These are phyloP conservation scores for Solanum corneliomulleri DNA, from an alignment of 257 asterid species.

Conservation along the genomic window DNA sequence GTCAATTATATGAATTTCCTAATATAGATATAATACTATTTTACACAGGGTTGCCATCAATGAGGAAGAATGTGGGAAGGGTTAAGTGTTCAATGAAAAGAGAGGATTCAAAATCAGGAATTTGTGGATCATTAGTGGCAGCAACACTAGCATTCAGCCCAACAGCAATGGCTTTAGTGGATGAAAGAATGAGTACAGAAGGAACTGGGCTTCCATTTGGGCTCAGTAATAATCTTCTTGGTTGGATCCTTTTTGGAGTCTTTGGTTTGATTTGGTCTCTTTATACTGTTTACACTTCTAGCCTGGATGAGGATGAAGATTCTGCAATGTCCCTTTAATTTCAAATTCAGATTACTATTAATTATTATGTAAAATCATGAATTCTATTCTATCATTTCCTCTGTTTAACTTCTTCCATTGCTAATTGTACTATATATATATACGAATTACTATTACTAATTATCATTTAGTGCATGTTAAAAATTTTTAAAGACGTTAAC, in stretches of 20 bases:
- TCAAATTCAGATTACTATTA: not conserved
- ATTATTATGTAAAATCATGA: too few relatives aligned
- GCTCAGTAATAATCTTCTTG: slow-evolving; percentile 78
- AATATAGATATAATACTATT: not conserved
- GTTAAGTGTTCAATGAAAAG: slow-evolving; percentile 59
- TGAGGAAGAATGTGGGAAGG: slow-evolving; percentile 39
- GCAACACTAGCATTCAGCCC: slow-evolving; percentile 54
- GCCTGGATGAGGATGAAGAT: slow-evolving; percentile 86
- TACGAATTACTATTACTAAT: not conserved
- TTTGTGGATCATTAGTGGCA: slow-evolving; percentile 41
- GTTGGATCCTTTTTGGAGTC: slow-evolving; percentile 73
- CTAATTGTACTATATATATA: not conserved
- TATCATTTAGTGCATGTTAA: not conserved
- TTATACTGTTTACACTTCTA: slow-evolving; percentile 39
- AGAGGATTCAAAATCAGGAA: slow-evolving; percentile 40
- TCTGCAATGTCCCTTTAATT: slow-evolving; percentile 76
- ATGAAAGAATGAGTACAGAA: slow-evolving; percentile 91
- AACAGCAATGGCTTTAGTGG: slow-evolving; percentile 82
- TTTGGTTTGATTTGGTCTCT: slow-evolving; percentile 77
- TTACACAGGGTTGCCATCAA: slow-evolving; percentile 45
- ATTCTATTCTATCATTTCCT: not conserved
- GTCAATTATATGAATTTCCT: not conserved
- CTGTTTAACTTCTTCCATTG: not conserved
- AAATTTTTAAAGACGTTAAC: not conserved
- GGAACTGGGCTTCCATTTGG: slow-evolving; percentile 97